Conservation (phyloP, 164 flowering plant species). For the Magnolia officinalis region DNA sequence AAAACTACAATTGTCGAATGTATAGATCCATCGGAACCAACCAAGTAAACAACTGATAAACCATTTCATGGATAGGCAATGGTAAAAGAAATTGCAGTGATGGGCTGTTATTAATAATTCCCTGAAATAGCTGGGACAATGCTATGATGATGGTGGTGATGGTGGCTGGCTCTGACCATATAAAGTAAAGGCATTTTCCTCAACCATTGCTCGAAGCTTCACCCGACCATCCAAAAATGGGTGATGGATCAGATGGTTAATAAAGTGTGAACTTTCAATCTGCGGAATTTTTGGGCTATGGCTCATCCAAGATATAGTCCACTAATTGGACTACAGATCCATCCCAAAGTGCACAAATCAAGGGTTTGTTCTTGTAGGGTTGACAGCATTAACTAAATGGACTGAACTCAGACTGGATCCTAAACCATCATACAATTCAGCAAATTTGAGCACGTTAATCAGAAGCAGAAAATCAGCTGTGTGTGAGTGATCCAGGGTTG, state of each 20-base stretch:
- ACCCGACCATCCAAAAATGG: background rate
- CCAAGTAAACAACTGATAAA: background rate
- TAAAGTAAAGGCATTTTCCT: too few relatives aligned
- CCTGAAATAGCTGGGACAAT: too few relatives aligned
- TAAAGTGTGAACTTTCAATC: background rate
- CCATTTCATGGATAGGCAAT: too few relatives aligned
- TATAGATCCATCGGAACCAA: too few relatives aligned
- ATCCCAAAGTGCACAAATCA: background rate
- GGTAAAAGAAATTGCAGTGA: too few relatives aligned
- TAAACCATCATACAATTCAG: background rate
- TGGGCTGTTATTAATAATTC: too few relatives aligned
- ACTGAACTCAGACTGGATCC: background rate
- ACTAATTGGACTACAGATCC: background rate
- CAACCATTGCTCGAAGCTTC: too few relatives aligned
- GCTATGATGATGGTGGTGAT: too few relatives aligned
- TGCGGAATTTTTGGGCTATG: background rate
- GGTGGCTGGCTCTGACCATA: too few relatives aligned
- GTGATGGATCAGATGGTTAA: background rate
- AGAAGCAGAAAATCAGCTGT: background rate
- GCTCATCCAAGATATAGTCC: background rate
- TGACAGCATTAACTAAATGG: background rate
- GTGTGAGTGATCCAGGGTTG: too few relatives aligned
- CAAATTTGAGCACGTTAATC: background rate
- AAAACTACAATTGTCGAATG: too few relatives aligned
- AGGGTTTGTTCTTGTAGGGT: background rate